Evolutionary conservation across 2,329 filamentous ascomycete genomes (phyloP).

Genomic region (Hypoxylon sp.): DNA sequence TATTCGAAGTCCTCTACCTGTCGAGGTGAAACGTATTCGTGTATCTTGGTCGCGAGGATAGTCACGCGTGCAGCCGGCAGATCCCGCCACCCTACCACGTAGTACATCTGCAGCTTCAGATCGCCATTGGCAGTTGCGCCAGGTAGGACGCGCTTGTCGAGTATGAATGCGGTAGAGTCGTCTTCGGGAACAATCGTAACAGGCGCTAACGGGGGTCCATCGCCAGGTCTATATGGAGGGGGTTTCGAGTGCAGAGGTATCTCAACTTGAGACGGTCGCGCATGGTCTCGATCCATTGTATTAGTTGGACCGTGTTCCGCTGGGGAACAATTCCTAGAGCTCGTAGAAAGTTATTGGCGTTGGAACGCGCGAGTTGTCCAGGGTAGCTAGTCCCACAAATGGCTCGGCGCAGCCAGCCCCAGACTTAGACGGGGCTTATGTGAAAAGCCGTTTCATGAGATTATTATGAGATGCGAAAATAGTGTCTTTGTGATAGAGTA

Average conservation of each 20-base stretch:
- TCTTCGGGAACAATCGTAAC: conserved; percentile 64
- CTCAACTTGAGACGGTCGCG: conserved; percentile 46
- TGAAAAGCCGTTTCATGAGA: neutral
- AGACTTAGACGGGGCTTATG: conserved; percentile 1
- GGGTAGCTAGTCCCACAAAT: conserved; percentile 29
- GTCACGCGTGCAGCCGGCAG: conserved; percentile 64
- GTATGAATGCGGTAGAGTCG: conserved; percentile 71
- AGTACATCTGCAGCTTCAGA: conserved; percentile 62
- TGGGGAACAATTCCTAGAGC: conserved; percentile 10
- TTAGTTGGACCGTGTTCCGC: conserved; percentile 10
- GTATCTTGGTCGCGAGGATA: conserved; percentile 63
- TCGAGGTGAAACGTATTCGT: conserved; percentile 71
- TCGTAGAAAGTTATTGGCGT: conserved; percentile 2
- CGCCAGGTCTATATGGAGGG: conserved; percentile 61
- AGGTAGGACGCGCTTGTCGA: conserved; percentile 66
- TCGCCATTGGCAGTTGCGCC: conserved; percentile 49
- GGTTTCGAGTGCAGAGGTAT: conserved; percentile 54
- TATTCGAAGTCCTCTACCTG: conserved; percentile 72
- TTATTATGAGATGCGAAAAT: neutral
- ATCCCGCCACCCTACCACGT: conserved; percentile 70
- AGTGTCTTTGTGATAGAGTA: neutral
- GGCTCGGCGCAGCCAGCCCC: conserved; percentile 20
- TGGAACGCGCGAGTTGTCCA: conserved; percentile 25
- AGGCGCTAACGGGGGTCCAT: conserved; percentile 63
- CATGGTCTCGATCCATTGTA: conserved; percentile 40